A percentile compares a stretch with the other conserved stretches of the same genome.
Conservation (phyloP, 2,329 filamentous ascomycete species). For the Parastagonospora avenae region DNA sequence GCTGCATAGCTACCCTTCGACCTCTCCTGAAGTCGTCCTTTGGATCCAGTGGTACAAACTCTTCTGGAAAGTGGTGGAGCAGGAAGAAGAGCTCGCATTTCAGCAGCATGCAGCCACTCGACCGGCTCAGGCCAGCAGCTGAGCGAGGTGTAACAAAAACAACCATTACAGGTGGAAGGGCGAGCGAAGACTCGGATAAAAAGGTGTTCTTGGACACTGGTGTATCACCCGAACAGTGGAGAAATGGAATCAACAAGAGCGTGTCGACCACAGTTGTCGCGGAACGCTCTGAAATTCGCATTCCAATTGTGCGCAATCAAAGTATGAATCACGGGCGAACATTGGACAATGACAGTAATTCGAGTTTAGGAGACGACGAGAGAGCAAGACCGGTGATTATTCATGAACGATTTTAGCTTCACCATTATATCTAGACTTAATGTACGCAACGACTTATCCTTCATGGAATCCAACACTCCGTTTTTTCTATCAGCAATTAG, state of each 20-base stretch:
- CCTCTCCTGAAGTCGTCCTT: slow-evolving; percentile 23
- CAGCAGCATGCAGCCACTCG: slow-evolving; percentile 14
- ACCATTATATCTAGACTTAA: no score
- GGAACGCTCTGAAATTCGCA: neutral
- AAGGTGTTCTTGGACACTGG: slow-evolving; percentile 21
- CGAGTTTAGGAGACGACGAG: neutral
- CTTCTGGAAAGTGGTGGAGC: slow-evolving; percentile 3
- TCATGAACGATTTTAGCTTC: slow-evolving; percentile 1
- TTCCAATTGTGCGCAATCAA: neutral
- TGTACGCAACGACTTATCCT: no score
- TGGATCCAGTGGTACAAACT: neutral
- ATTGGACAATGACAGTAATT: neutral
- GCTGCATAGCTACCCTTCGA: slow-evolving; percentile 34
- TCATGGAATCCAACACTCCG: no score
- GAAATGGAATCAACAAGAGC: slow-evolving; percentile 2
- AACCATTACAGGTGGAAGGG: slow-evolving; percentile 24
- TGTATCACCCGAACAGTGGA: slow-evolving; percentile 10
- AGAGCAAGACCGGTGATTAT: neutral
- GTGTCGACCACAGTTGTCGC: slow-evolving; percentile 1
- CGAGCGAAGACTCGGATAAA: slow-evolving; percentile 27
- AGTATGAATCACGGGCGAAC: neutral
- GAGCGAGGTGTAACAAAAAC: slow-evolving; percentile 26
- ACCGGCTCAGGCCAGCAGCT: slow-evolving; percentile 21
- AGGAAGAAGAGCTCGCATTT: slow-evolving; percentile 11
- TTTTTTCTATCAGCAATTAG: no score